Evolutionary conservation across 371 early-diverging fungal genomes (phyloP), one percentile per base, ranked within the genome.

Genomic region (Encephalitozoon cuniculi): DNA sequence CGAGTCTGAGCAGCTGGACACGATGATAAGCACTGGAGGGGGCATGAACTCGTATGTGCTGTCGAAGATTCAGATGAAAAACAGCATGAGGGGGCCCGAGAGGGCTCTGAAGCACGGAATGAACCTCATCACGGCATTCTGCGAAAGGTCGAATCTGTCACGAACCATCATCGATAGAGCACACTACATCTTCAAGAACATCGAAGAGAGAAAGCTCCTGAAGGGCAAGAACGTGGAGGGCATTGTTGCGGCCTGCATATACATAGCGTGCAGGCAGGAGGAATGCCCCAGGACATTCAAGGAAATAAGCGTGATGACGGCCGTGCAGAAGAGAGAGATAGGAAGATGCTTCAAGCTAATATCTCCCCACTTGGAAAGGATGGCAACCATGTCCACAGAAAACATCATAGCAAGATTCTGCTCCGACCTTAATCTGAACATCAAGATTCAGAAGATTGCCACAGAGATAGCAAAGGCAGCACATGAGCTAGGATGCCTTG

Each of bases 161-260:
- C 91, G 90, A 79, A 84, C 90, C 6, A 90, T 94, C 11, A 88
- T 89, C 15, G 95, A 96, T 81, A 88, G 91, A 26, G 95, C 97
- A 43, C 97, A 95, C 82, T 92, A 92, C 81, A 85, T 94, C 28
- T 97, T 92, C 85, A 94, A 94, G 82, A 81, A 68, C 32, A 88
- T 87, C 11, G 87, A 87, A 41, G 92, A 93, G 64, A 92, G 92
- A 53, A 93, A 94, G 78, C 71, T 93, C 40, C 81, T 93, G 23
- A 88, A 90, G 51, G 93, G 94, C 49, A 95, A 95, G 85, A 89
- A 89, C 26, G 88, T 88, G 49, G 92, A 95, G 72, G 91, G 91
- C 11, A 88, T 95, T 67, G 91, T 93, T 82, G 96, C 95, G 3
- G 94, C 95, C 1, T 95, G 95, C 83, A 91, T 98, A 76, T 94